Evolutionary conservation across 495 filamentous ascomycete species (phyloP).

Genomic region (Evernia prunastri): DNA sequence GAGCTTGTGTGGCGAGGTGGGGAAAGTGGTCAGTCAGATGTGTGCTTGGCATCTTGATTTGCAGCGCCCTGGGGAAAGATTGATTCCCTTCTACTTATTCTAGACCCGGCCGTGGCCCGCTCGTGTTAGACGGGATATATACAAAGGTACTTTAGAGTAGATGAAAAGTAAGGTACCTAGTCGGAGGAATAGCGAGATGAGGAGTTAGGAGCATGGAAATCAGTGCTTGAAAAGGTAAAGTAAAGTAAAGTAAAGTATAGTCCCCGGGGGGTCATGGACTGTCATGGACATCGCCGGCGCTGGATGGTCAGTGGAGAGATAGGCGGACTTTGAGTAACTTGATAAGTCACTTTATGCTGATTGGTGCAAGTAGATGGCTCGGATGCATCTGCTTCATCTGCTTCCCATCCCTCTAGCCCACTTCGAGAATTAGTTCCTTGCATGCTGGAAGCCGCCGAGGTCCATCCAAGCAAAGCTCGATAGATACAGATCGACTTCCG

Average conservation of each 20-base stretch:
- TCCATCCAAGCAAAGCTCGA: background rate
- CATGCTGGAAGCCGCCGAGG: conserved; percentile 1
- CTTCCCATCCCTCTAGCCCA: conserved; percentile 4
- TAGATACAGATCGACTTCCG: no score
- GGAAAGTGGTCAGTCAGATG: background rate
- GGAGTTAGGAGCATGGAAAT: background rate
- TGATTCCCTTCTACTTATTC: no score
- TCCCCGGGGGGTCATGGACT: no score
- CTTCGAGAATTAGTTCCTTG: conserved; percentile 4
- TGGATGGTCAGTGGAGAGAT: conserved; percentile 15
- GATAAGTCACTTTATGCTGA: conserved; percentile 11
- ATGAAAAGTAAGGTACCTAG: no score
- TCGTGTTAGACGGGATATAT: background rate
- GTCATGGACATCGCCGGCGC: background rate
- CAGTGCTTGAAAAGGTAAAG: background rate
- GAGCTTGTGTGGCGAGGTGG: background rate
- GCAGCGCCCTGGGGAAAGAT: background rate
- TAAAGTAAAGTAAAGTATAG: no score
- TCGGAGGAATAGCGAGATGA: background rate
- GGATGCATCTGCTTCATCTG: no score
- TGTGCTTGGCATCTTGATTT: conserved; percentile 1
- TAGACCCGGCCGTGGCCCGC: conserved; percentile 12
- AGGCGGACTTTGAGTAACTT: background rate
- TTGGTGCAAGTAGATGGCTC: background rate
- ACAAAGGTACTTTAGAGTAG: no score